Evolutionary conservation across 1,284 basidiomycete genomes (phyloP), one percentile per base, ranked within the genome.

Genomic region (Trametes hirsuta): DNA sequence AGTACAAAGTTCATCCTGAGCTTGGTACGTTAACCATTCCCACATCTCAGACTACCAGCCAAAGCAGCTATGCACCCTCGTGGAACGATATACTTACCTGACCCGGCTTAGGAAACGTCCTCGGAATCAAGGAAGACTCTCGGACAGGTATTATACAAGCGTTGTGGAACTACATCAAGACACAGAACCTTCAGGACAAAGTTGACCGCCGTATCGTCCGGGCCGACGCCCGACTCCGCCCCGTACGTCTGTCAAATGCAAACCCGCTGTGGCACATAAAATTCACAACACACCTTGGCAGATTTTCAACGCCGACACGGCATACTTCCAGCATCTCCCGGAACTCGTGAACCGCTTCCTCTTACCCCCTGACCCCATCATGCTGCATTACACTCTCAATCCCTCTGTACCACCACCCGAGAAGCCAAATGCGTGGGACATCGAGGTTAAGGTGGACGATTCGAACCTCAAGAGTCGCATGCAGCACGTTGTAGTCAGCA

Each of bases 81-180:
- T 14, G 14, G 34, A 14, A 46, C 44, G n/a, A 24, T 47, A 9
- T 36, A 5, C 15, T 15, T 30, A 8, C 35, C 14, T n/a, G 10
- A 34, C 15, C 5, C 11, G 11, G 4, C 2, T 2, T n/a, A 79
- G 88, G 84, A 0, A 82, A 81, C 45, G 75, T 97, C 34, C 79
- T 98, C 41, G 90, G 88, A 22, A 81, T 97, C 68, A 90, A 90
- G 64, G 93, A 98, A 72, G 95, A 94, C 40, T 95, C 93, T 40
- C 84, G 94, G 24, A 79, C 90, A 11, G 93, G 90, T 11, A 85
- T 94, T 18, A 84, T 98, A 41, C 88, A 93, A 59, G 86, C 92
- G 0, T 74, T 98, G 10, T 98, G 96, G 96, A 92, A 90, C 68
- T 95, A 97, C 68, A 91, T 98, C 76, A 97, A 97, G 74, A 78